Percentiles rank a stretch among this genome's conserved stretches.
Evolutionary conservation across 306 rosid species (phyloP).

Genomic region (Pterocarpus macrocarpus): DNA sequence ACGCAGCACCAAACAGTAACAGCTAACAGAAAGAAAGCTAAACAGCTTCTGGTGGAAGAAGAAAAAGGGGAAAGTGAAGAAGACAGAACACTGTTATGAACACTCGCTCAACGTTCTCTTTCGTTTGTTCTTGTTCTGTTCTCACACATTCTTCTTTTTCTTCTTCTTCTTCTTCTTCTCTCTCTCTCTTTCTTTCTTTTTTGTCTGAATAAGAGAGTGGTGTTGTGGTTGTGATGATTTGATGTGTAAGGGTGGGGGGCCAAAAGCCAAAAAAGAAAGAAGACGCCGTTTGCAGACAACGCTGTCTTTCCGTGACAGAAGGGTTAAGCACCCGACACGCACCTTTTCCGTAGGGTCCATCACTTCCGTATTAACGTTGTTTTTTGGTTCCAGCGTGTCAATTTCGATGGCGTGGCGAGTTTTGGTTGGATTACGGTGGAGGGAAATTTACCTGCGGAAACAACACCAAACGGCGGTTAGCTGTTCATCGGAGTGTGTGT

Average conservation of each 20-base stretch:
- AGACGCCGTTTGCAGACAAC: slow-evolving; percentile 72
- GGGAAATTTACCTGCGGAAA: slow-evolving; percentile 28
- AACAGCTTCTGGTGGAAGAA: not conserved
- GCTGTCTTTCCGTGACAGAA: slow-evolving; percentile 60
- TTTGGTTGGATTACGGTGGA: slow-evolving; percentile 24
- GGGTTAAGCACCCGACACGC: slow-evolving; percentile 67
- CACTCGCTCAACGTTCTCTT: slow-evolving; percentile 35
- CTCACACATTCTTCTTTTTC: slow-evolving; percentile 26
- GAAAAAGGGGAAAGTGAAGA: not conserved
- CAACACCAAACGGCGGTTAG: slow-evolving; percentile 64
- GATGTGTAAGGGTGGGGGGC: slow-evolving; percentile 25
- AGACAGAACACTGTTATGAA: slow-evolving; percentile 17
- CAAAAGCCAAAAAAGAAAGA: slow-evolving; percentile 48
- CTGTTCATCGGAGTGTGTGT: slow-evolving; percentile 25
- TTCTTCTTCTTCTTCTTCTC: slow-evolving; percentile 21
- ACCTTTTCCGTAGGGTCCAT: slow-evolving; percentile 55
- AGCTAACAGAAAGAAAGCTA: not conserved
- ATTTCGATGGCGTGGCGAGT: slow-evolving; percentile 15
- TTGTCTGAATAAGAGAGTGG: not conserved
- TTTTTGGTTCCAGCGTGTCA: not conserved
- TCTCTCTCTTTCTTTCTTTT: slow-evolving; percentile 17
- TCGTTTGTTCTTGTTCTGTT: not conserved
- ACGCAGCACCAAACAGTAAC: not conserved
- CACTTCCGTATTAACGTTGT: not conserved
- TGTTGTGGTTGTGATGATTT: slow-evolving; percentile 52